A percentile compares a stretch with the other conserved stretches of the same genome.
phyloP scores from a whole-genome alignment of 1,139 yeast genomes.

The Groenewaldozyma sp. region DNA sequence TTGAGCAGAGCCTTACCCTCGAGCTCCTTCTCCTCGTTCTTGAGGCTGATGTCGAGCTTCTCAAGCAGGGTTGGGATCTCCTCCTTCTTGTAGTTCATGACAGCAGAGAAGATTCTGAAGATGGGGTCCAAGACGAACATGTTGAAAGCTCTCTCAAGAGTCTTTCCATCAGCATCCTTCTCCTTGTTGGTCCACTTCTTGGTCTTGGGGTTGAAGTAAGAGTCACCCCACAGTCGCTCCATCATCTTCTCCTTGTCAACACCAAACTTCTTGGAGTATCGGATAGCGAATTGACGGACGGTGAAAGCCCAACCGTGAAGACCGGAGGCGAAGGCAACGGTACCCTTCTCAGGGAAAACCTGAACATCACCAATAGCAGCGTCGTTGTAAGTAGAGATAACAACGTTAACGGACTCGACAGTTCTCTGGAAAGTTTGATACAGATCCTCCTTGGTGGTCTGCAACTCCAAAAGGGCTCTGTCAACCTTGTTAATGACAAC shows the following conservation, averaged over 20 bases:
- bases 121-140: conserved; percentile 98
- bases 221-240: conserved; percentile 99
- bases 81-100: conserved; percentile 96
- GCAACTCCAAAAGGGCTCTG: conserved; percentile 98
- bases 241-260: conserved; percentile 96
- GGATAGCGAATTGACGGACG: conserved; percentile 95
- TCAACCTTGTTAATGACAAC: conserved; percentile 98
- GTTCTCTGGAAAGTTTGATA: conserved; percentile 98
- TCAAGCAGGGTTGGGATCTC: conserved; percentile 84
- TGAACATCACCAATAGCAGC: conserved; percentile 88
- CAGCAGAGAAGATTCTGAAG: conserved; percentile 91
- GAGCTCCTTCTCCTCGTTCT: conserved; percentile 91
- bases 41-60: conserved; percentile 84
- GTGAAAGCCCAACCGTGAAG: conserved; percentile 99
- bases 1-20: conserved; percentile 98
- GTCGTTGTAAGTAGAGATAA: conserved; percentile 93
- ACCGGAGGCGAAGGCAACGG: conserved; percentile 99
- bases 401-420: conserved; percentile 97
- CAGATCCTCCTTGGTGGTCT: conserved; percentile 97
- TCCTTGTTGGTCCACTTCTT: conserved; percentile 98
- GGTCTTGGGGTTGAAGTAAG: conserved; percentile 99
- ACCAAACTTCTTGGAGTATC: conserved; percentile 99
- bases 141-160: conserved; percentile 98
- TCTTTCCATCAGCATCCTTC: conserved; percentile 91
- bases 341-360: conserved; percentile 98